Conservation (phyloP, 768 basidiomycete species). For the Lactarius akahatsu region DNA sequence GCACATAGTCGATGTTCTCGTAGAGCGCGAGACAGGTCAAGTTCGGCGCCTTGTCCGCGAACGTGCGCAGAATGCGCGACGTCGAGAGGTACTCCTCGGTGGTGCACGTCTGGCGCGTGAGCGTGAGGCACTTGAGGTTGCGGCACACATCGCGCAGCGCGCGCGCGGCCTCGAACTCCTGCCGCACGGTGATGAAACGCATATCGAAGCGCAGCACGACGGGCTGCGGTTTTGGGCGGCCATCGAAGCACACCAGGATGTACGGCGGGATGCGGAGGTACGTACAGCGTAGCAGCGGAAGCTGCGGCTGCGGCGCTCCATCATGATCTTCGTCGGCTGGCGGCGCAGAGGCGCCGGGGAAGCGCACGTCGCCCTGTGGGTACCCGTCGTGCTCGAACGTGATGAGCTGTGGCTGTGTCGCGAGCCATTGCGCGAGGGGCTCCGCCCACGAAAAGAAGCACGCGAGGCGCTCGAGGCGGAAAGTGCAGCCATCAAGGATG, state of each 20-base stretch:
- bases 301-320: too few relatives aligned
- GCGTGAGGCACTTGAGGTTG: conserved; percentile 22
- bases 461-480: conserved; percentile 22
- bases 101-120: conserved; percentile 5
- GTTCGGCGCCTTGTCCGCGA: conserved; percentile 20
- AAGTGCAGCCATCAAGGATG: conserved; percentile 16
- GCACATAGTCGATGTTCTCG: conserved; percentile 25
- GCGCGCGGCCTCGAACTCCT: conserved; percentile 18
- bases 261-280: conserved; percentile 22
- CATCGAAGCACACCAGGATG: conserved; percentile 21
- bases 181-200: conserved; percentile 13
- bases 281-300: neutral
- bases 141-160: neutral
- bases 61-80: conserved; percentile 15
- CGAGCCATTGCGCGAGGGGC: conserved; percentile 18
- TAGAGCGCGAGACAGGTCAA: conserved; percentile 23
- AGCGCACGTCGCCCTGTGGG: neutral
- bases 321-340: too few relatives aligned
- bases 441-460: conserved; percentile 18
- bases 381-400: conserved; percentile 22
- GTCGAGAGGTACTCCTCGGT: conserved; percentile 23
- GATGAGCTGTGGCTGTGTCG: conserved; percentile 18
- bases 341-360: neutral
- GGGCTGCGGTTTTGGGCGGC: conserved; percentile 9
- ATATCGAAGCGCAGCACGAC: conserved; percentile 20